These are phyloP conservation scores for Cyclostephanos invisitatus DNA, from an alignment of 108 stramenopile species.

Conservation along the genomic window DNA sequence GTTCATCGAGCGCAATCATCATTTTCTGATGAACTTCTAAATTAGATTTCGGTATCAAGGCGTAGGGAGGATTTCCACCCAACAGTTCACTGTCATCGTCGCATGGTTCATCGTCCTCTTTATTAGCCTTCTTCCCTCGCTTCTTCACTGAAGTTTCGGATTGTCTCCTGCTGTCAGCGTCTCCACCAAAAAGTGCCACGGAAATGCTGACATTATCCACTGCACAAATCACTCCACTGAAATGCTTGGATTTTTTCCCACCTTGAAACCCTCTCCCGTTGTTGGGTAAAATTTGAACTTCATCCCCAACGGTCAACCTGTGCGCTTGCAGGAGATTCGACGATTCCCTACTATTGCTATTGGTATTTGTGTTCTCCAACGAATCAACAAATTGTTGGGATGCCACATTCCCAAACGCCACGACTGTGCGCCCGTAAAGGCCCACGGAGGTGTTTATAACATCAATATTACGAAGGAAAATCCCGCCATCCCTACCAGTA, in stretches of 20 bases:
- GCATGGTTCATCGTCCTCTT: conserved; percentile 31
- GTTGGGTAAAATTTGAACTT: conserved; percentile 76
- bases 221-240: conserved; percentile 68
- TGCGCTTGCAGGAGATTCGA: conserved; percentile 62
- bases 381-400: conserved; percentile 1
- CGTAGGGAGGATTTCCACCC: conserved; percentile 54
- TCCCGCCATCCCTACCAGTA: conserved; percentile 38
- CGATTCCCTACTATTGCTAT: conserved; percentile 3
- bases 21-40: conserved; percentile 78
- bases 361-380: not conserved
- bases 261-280: conserved; percentile 29
- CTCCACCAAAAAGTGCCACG: conserved; percentile 64
- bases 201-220: conserved; percentile 66
- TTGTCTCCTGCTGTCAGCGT: conserved; percentile 15
- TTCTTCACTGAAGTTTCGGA: conserved; percentile 23
- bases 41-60: conserved; percentile 71
- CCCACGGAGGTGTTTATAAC: conserved; percentile 70
- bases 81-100: conserved; percentile 49
- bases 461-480: conserved; percentile 55
- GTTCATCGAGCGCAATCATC: conserved; percentile 57
- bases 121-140: conserved; percentile 28
- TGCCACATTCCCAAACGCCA: conserved; percentile 38
- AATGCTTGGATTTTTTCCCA: conserved; percentile 25
- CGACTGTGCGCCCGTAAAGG: conserved; percentile 81
- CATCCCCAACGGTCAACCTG: conserved; percentile 86